Evolutionary conservation across 2,329 filamentous ascomycete genomes (phyloP), one percentile per base, ranked within the genome.

Genomic region (Beauveria caledonica): DNA sequence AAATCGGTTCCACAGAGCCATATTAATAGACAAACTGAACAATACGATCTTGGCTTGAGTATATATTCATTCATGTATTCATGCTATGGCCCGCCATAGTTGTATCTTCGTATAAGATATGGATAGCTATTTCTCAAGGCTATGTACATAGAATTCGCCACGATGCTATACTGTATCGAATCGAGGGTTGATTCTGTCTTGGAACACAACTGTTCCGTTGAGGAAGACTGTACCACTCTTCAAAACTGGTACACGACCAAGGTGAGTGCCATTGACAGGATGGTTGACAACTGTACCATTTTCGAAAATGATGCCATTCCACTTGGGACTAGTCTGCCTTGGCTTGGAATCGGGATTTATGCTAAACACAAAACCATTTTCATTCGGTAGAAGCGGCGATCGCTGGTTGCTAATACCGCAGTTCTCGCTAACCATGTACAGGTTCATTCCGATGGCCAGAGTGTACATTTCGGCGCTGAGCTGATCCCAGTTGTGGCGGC

Each of bases 351-450:
- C n/a, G 3, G 59, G 29, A 2, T 46, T 33, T 21, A 39, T 27
- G 45, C 45, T 40, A n/a, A 58, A 13, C 27, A 45, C 5, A 3
- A 27, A 46, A 1, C 40, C 27, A 10, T 42, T 6, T 1, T 27
- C 23, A 13, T 49, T 39, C 2, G 64, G 45, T 8, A 71, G 53
- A 27, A 72, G 58, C 1, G 69, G 69, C 8, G 67, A 66, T n/a
- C 64, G 63, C 46, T 57, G 53, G 60, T 49, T 62, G 53, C 56
- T 64, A 19, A 70, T 63, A 9, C 65, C 56, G 62, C 72, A 73
- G 63, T 73, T 73, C 63, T 73, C 68, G 56, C 70, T 72, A 17
- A 68, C 62, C 66, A 69, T 68, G 60, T 72, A 73, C 53, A 73
- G 60, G 57, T 69, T 69, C 62, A 70, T 54, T 0, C 70, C 71